A percentile compares a stretch with the other conserved stretches of the same genome.
These are phyloP conservation scores for Penicillium sp. DNA, from an alignment of 2,329 filamentous ascomycete species.

Conservation along the genomic window DNA sequence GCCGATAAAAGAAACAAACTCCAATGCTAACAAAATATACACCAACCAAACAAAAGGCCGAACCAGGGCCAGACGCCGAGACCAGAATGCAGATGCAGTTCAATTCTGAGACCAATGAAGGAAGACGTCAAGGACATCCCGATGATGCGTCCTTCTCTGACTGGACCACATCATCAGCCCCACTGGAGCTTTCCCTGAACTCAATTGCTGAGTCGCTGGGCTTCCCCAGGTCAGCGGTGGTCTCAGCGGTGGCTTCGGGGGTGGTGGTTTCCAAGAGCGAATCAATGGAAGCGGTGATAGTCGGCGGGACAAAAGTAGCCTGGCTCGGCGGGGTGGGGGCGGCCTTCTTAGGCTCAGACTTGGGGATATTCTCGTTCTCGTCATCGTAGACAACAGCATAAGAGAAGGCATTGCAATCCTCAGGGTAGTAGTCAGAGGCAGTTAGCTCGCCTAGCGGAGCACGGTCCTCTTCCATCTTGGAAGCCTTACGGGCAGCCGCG, in stretches of 20 bases:
- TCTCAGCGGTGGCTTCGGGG: slow-evolving; percentile 44
- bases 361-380: slow-evolving; percentile 41
- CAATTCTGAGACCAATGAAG: not conserved
- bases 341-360: slow-evolving; percentile 22
- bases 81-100: slow-evolving; percentile 24
- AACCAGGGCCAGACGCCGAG: slow-evolving; percentile 12
- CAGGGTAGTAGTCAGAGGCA: slow-evolving; percentile 68
- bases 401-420: slow-evolving; percentile 66
- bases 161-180: slow-evolving; percentile 54
- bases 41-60: slow-evolving; percentile 7
- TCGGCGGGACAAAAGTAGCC: slow-evolving; percentile 17
- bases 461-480: slow-evolving; percentile 68
- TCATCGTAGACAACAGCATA: slow-evolving; percentile 67
- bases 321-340: slow-evolving; percentile 19
- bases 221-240: slow-evolving; percentile 51
- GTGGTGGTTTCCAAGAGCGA: slow-evolving; percentile 28
- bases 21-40: slow-evolving; percentile 3
- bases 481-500: slow-evolving; percentile 47
- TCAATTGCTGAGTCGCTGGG: slow-evolving; percentile 58
- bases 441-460: slow-evolving; percentile 70
- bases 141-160: not conserved
- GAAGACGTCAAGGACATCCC: not conserved
- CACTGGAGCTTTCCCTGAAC: not conserved
- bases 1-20: not conserved
- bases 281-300: slow-evolving; percentile 32